Conservation (phyloP, 495 filamentous ascomycete genomes). For the Lepidopterella palustris region DNA sequence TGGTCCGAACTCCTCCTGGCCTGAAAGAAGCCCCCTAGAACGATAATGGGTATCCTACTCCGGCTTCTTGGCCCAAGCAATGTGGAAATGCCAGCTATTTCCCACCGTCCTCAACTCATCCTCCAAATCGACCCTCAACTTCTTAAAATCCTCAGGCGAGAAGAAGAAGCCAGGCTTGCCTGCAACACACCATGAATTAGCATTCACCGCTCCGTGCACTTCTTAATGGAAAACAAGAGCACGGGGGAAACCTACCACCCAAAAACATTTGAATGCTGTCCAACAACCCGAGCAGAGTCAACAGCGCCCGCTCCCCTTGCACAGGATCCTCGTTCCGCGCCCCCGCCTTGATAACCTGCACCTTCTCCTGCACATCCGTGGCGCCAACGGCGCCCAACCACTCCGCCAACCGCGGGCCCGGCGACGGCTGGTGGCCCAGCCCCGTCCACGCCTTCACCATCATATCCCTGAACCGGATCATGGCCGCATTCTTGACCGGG, state of each 20-base stretch:
- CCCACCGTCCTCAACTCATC: slow-evolving; percentile 5
- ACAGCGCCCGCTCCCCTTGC: slow-evolving; percentile 6
- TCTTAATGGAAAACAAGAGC: too few relatives aligned
- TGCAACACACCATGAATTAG: background rate
- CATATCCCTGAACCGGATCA: slow-evolving; percentile 5
- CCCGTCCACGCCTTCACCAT: slow-evolving; percentile 3
- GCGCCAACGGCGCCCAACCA: slow-evolving; percentile 1
- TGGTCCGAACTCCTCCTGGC: too few relatives aligned
- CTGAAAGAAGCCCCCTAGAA: too few relatives aligned
- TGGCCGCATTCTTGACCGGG: slow-evolving; percentile 2
- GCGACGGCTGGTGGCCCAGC: slow-evolving; percentile 3
- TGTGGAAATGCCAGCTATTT: slow-evolving; percentile 8
- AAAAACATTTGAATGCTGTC: slow-evolving; percentile 4
- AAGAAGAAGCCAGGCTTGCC: slow-evolving; percentile 6
- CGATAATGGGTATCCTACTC: too few relatives aligned
- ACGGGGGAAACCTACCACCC: background rate
- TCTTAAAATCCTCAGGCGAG: background rate
- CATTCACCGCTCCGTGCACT: too few relatives aligned
- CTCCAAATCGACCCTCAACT: slow-evolving; percentile 4
- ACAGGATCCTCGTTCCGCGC: background rate
- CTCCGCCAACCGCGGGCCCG: slow-evolving; percentile 4
- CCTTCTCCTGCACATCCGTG: background rate
- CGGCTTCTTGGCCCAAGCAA: slow-evolving; percentile 8
- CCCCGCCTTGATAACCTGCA: slow-evolving; percentile 5
- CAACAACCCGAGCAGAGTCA: slow-evolving; percentile 1